Evolutionary conservation across 2,329 filamentous ascomycete genomes (phyloP).

Genomic region (Phoma sp.): DNA sequence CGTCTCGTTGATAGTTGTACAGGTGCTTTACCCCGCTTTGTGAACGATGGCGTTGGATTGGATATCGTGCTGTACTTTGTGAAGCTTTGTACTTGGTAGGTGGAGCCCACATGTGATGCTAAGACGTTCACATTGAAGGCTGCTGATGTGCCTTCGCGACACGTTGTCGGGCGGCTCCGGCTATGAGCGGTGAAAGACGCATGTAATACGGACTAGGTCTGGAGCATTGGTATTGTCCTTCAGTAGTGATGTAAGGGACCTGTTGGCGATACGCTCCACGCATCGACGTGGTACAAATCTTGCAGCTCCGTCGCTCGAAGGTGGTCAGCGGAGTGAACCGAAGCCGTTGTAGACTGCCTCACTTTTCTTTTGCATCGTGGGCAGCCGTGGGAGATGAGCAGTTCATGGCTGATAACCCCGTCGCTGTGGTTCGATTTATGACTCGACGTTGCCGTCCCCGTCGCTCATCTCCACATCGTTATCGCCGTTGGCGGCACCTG

Average conservation of each 20-base stretch:
- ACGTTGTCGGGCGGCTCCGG: neutral
- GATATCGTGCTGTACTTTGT: conserved; percentile 1
- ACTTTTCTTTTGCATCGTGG: conserved; percentile 17
- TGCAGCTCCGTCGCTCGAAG: conserved; percentile 10
- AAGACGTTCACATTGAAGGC: neutral
- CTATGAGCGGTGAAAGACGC: conserved; percentile 1
- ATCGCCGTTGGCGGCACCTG: conserved; percentile 29
- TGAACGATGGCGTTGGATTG: neutral
- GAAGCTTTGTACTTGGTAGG: neutral
- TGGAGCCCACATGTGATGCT: neutral
- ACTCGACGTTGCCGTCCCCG: conserved; percentile 14
- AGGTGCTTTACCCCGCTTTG: conserved; percentile 16
- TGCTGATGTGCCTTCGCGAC: neutral
- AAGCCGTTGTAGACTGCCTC: conserved; percentile 10
- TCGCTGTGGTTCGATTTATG: conserved; percentile 5
- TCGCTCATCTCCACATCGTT: conserved; percentile 44
- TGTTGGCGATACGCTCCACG: conserved; percentile 21
- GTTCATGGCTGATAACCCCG: conserved; percentile 2
- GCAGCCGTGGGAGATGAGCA: neutral
- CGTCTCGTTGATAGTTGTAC: conserved; percentile 11
- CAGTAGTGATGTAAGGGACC: conserved; percentile 17
- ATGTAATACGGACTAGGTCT: conserved; percentile 15
- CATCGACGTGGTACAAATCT: conserved; percentile 18
- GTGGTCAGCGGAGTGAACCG: conserved; percentile 8
- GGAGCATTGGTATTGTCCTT: conserved; percentile 12